Percentiles rank a stretch among this genome's conserved stretches.
Evolutionary conservation across 1,139 yeast genomes (phyloP).

Genomic region (Hansenula sp.): DNA sequence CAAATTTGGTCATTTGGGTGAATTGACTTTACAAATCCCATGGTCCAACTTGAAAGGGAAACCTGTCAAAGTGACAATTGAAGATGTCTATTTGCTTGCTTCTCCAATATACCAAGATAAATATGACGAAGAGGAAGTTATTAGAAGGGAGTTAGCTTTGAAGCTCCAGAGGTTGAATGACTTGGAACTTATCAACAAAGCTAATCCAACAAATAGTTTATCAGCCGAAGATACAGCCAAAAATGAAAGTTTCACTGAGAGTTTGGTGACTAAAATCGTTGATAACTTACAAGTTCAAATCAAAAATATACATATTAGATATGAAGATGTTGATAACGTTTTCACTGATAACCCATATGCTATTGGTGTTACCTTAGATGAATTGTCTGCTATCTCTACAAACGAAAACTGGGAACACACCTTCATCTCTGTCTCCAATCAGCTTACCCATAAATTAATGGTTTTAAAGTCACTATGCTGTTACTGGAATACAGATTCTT

Average conservation of each 20-base stretch:
- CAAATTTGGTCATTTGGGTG: conserved; percentile 89
- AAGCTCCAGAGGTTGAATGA: conserved; percentile 68
- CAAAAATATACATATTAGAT: conserved; percentile 85
- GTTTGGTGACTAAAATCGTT: conserved; percentile 81
- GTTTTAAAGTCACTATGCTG: conserved; percentile 72
- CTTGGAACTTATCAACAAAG: conserved; percentile 56
- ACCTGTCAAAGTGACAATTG: conserved; percentile 88
- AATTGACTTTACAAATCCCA: conserved; percentile 86
- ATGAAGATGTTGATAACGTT: conserved; percentile 66
- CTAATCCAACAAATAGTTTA: conserved; percentile 34
- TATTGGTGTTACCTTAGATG: conserved; percentile 77
- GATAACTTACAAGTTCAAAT: conserved; percentile 94
- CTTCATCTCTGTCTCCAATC: conserved; percentile 70
- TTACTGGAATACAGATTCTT: conserved; percentile 80
- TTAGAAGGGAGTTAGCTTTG: conserved; percentile 55
- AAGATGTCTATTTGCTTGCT: conserved; percentile 82
- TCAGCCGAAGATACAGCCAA: conserved; percentile 42
- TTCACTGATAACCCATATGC: conserved; percentile 75
- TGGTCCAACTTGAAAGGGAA: conserved; percentile 94
- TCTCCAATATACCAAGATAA: conserved; percentile 58
- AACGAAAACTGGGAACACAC: conserved; percentile 83
- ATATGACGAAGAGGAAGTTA: conserved; percentile 65
- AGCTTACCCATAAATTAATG: conserved; percentile 71
- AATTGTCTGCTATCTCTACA: conserved; percentile 88
- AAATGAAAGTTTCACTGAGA: conserved; percentile 82